Evolutionary conservation across 768 basidiomycete species (phyloP), one percentile per base, ranked within the genome.

Genomic region (Kwoniella europaea): DNA sequence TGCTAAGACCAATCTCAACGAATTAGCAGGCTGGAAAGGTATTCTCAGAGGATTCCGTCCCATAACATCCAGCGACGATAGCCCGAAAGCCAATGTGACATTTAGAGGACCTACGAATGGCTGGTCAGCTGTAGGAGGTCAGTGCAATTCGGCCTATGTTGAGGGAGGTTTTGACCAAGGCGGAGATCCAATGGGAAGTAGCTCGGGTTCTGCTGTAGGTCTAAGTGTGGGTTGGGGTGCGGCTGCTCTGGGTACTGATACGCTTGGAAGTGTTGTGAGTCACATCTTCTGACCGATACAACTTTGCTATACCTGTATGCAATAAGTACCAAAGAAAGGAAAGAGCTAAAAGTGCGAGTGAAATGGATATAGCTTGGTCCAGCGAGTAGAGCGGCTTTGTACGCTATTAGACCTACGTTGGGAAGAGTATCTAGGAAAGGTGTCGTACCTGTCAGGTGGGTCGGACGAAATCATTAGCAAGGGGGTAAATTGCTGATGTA

Each of bases 1-100:
- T n/a, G 81, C 69, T 18, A 82, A 80, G 54, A 72, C 81, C 27
- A 80, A 80, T 53, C 61, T 80, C 55, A 69, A 67, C 41, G 79
- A 80, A 65, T 65, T 76, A 15, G 66, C 71, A 1, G 69, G 73
- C 41, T 82, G 68, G 62, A 76, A 72, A 65, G 74, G 58, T 15
- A 60, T 54, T 50, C 29, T 63, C 22, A 35, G 22, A 18, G 57
- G 15, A 29, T 58, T 50, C 46, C 46, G 7, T 50, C 46, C 46
- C 46, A 15, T 50, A 15, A 50, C 4, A 35, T 35, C 35, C 35
- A 3, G 35, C 35, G 35, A 35, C 10, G 24, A 10, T 12, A 12
- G n/a, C 12, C 16, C 24, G 24, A 58, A 58, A 13, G 9, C 16
- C 41, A 60, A 35, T 10, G n/a, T 18, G 10, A 43, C 59, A 2